Percentiles rank a stretch among this genome's conserved stretches.
Evolutionary conservation across 2,329 filamentous ascomycete genomes (phyloP).

Genomic region (Diaporthe amygdali): DNA sequence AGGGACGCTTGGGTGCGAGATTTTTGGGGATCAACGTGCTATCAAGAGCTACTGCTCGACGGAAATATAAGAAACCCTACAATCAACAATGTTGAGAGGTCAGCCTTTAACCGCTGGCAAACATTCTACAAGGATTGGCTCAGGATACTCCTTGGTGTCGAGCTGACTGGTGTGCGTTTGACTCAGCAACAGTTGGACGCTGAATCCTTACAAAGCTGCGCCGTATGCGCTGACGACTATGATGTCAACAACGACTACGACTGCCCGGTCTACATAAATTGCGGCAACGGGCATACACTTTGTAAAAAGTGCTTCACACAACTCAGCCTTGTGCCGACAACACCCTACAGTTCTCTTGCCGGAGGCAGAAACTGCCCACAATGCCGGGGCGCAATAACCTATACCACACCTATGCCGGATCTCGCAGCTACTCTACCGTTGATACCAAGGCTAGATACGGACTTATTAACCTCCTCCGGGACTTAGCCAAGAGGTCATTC

Average conservation of each 20-base stretch:
- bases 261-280: not conserved
- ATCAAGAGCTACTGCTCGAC: too few species aligned
- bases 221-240: not conserved
- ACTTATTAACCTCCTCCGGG: too few species aligned
- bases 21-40: too few species aligned
- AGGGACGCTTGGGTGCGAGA: too few species aligned
- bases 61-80: too few species aligned
- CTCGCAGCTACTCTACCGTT: not conserved
- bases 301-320: not conserved
- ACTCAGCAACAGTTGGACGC: not conserved
- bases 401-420: accelerated
- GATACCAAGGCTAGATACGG: not conserved
- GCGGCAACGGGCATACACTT: not conserved
- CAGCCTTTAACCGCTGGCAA: not conserved
- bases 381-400: not conserved
- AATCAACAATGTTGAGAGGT: accelerated
- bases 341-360: not conserved
- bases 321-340: not conserved
- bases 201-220: not conserved
- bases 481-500: too few species aligned
- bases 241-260: not conserved
- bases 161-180: not conserved
- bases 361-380: not conserved
- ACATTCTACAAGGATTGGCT: not conserved
- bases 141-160: not conserved